Percentiles rank a stretch among this genome's conserved stretches.
Conservation (phyloP, 805 yeast species). For the Candida michaelii region DNA sequence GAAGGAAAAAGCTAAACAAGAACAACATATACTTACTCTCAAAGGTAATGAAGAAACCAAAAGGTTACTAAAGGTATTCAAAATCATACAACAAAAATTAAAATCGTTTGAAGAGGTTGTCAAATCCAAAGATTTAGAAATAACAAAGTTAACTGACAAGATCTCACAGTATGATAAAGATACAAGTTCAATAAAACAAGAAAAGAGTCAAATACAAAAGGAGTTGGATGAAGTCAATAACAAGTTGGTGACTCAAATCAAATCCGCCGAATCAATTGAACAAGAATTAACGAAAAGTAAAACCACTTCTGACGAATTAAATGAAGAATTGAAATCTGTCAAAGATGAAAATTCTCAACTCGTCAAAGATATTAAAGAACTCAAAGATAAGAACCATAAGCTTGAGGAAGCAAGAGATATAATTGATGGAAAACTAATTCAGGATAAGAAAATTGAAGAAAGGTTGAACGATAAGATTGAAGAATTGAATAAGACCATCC, state of each 20-base stretch:
- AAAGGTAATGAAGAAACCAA: constrained; percentile 15
- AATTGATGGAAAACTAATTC: constrained; percentile 7
- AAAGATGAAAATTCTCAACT: background rate
- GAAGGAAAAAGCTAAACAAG: too few species aligned
- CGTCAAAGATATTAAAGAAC: background rate
- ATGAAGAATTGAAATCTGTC: background rate
- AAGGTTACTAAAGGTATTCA: constrained; percentile 5
- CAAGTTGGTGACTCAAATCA: background rate
- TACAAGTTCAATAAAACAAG: background rate
- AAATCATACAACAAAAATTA: constrained; percentile 3
- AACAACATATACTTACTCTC: background rate
- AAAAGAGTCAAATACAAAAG: background rate
- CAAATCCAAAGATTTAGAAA: background rate
- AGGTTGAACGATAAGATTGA: background rate
- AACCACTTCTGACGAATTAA: background rate
- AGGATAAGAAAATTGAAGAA: background rate
- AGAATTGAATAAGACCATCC: background rate
- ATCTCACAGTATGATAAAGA: background rate
- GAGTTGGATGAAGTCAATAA: constrained; percentile 1
- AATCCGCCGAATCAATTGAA: background rate
- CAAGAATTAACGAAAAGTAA: background rate
- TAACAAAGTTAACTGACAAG: background rate
- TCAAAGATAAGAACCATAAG: background rate
- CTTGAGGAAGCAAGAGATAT: constrained; percentile 8
- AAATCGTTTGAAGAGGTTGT: constrained; percentile 2